Conservation (phyloP, 2,329 filamentous ascomycete genomes). For the Pleomassaria siparia region DNA sequence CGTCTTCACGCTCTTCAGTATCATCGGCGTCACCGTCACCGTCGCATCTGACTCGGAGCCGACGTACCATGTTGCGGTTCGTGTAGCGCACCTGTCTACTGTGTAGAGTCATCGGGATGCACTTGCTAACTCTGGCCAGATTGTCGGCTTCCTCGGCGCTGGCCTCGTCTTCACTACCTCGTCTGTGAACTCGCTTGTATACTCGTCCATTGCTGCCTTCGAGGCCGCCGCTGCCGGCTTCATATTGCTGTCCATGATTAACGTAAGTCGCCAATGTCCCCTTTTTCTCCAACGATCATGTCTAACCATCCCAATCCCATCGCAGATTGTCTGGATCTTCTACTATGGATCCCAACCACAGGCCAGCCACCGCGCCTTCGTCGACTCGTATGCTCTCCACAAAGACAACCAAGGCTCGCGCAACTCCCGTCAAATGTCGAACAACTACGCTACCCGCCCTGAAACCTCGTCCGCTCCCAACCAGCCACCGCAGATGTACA, state of each 20-base stretch:
- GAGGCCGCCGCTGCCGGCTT: slow-evolving; percentile 91
- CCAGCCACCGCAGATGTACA: slow-evolving; percentile 92
- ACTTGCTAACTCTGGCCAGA: slow-evolving; percentile 44
- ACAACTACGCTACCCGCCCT: slow-evolving; percentile 72
- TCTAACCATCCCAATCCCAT: slow-evolving; percentile 22
- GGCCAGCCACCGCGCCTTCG: slow-evolving; percentile 81
- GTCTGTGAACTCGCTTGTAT: slow-evolving; percentile 83
- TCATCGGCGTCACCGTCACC: slow-evolving; percentile 76
- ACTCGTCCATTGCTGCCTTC: slow-evolving; percentile 69
- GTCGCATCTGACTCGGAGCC: slow-evolving; percentile 81
- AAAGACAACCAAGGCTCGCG: slow-evolving; percentile 71
- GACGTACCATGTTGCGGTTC: slow-evolving; percentile 84
- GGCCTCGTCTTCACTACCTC: slow-evolving; percentile 85
- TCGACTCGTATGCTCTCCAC: slow-evolving; percentile 92
- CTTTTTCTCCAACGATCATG: neutral
- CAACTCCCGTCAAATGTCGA: slow-evolving; percentile 71
- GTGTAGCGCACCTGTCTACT: slow-evolving; percentile 27
- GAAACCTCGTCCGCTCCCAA: slow-evolving; percentile 77
- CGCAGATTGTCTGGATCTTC: slow-evolving; percentile 94
- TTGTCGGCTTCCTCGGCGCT: slow-evolving; percentile 82
- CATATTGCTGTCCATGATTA: slow-evolving; percentile 89
- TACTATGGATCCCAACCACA: slow-evolving; percentile 95
- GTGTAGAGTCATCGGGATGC: neutral
- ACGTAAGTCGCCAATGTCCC: slow-evolving; percentile 66
- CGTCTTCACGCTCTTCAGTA: slow-evolving; percentile 82